Base-by-base conservation (phyloP, 1,139 yeast species). In the Komagataea norvegica region DNA sequence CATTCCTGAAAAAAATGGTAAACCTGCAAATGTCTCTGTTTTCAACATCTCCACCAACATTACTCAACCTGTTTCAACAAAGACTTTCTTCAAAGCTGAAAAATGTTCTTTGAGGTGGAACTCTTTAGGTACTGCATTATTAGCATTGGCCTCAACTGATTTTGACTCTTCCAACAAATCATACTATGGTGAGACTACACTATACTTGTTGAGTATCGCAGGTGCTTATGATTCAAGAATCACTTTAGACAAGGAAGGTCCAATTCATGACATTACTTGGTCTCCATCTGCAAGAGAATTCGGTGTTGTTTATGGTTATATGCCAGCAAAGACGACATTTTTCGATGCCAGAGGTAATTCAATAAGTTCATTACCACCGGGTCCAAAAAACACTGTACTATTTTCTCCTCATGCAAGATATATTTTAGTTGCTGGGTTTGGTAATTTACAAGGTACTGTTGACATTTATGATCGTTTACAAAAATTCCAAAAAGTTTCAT, bases 251-350 rank as follows among this genome's bases (percentile, higher is more conserved):
- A 81, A 85, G 56, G 95, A 87, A 55, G 98, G 98, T 20, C 97
- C 98, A 32, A 88, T 93, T 51, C 96, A 93, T 64, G 98, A 91
- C 60, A 84, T 91, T 48, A 81, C 94, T 24, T 93, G 99, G 99
- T 84, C 96, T 21, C 96, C 97, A 43, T 79, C 89, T 37, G 87
- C 96, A 16, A 75, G 96, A 53, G 97, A 91, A 66, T 93, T 93
- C 67, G 97, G 96, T 42, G 98, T 91, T 35, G 88, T 85, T 44
- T 89, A 89, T 58, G 99, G 98, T 25, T 89, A 75, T 63, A 93
- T 93, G 98, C 99, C 99, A 2, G 87, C 96, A 20, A 85, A 85
- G 56, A 88, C 96, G 20, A 81, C 96, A 10, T 87, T 93, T 56
- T 91, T 91, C 57, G 97, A 93, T 64, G 79, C 95, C 21, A 77